Evolutionary conservation across 1,139 yeast species (phyloP).

Genomic region (Yamadazyma triangularis): DNA sequence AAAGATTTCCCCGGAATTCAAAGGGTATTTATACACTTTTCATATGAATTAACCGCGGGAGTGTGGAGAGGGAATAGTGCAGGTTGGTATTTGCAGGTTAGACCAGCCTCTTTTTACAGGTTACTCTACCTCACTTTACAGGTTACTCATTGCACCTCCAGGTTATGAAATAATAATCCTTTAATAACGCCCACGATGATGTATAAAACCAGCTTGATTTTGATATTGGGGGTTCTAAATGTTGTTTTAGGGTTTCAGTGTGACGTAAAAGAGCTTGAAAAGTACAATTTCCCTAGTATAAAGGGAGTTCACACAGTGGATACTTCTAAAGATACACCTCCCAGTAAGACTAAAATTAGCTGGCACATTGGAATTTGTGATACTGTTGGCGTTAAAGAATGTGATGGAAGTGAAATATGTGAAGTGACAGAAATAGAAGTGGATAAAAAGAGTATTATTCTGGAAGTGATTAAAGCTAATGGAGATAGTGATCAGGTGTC

Average conservation of each 20-base stretch:
- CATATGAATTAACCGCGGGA: constrained; percentile 2
- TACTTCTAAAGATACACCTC: constrained; percentile 61
- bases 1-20: neutral
- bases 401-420: constrained; percentile 68
- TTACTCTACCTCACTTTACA: too few species aligned
- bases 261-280: constrained; percentile 32
- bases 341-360: constrained; percentile 55
- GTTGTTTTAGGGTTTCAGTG: constrained; percentile 43
- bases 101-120: too few species aligned
- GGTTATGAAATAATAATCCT: too few species aligned
- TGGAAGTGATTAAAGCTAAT: constrained; percentile 53
- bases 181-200: too few species aligned
- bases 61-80: too few species aligned
- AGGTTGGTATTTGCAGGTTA: too few species aligned
- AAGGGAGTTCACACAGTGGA: constrained; percentile 45
- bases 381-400: constrained; percentile 39
- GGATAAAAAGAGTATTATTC: constrained; percentile 35
- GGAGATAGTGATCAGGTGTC: constrained; percentile 27
- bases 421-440: constrained; percentile 53
- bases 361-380: constrained; percentile 77
- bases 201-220: too few species aligned
- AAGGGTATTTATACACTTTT: neutral
- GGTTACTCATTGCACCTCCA: too few species aligned
- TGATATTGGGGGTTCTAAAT: too few species aligned
- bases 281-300: constrained; percentile 40